A percentile compares a stretch with the other conserved stretches of the same genome.
phyloP scores from a whole-genome alignment of 768 basidiomycete species.

The Calocera viscosa region DNA sequence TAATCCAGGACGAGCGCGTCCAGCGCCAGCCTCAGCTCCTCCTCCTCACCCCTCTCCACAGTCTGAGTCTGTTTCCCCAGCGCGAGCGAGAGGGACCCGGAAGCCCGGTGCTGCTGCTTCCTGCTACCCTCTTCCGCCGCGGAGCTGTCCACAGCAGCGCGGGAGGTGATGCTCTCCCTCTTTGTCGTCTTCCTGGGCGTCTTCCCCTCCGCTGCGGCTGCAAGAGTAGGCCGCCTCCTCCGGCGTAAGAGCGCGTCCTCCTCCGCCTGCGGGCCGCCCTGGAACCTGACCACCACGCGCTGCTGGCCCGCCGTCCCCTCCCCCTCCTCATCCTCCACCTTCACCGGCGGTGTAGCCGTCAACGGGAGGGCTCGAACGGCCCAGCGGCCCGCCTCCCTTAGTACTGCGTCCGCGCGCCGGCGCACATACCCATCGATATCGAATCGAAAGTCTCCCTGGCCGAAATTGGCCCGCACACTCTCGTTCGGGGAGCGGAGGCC shows the following conservation, averaged over 20 bases:
- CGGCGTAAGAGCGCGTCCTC: not conserved
- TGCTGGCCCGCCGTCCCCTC: not conserved
- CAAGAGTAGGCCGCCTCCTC: not conserved
- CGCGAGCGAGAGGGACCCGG: not conserved
- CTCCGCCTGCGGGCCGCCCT: not conserved
- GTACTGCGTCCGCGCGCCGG: not conserved
- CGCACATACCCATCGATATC: conserved; percentile 80
- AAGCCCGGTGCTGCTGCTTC: not conserved
- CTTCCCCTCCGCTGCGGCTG: not conserved
- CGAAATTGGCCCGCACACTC: conserved; percentile 75
- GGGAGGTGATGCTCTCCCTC: conserved; percentile 1
- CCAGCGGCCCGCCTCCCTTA: not conserved
- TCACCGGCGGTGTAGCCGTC: not conserved
- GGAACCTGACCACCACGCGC: not conserved
- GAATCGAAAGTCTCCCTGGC: conserved; percentile 69
- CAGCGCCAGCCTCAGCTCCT: conserved; percentile 45
- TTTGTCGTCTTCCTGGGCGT: not conserved
- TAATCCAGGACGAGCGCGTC: conserved; percentile 68
- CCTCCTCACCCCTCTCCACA: conserved; percentile 29
- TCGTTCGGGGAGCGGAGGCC: conserved; percentile 75
- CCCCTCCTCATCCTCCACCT: not conserved
- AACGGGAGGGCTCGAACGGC: not conserved
- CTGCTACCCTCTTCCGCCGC: not conserved
- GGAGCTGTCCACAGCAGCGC: not conserved
- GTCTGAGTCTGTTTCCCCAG: not conserved